Percentiles rank a stretch among this genome's conserved stretches.
phyloP scores from a whole-genome alignment of 768 basidiomycete genomes.

The Cystobasidium tubakii region DNA sequence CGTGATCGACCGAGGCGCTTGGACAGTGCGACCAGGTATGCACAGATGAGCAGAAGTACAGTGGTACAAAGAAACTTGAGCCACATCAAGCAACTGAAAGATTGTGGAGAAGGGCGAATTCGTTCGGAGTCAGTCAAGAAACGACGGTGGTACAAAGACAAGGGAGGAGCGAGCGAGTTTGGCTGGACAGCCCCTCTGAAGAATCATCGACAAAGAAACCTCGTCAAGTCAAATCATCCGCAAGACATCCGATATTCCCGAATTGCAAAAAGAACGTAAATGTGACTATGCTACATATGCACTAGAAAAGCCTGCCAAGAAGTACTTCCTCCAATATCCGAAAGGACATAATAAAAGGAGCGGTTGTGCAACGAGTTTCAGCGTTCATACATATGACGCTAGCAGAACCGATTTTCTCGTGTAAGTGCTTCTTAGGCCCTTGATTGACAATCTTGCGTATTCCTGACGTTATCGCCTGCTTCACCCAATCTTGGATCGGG shows the following conservation, averaged over 20 bases:
- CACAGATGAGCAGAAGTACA: not conserved
- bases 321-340: not conserved
- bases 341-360: too few species aligned
- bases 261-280: not conserved
- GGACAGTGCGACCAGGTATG: not conserved
- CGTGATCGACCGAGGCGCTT: not conserved
- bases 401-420: too few species aligned
- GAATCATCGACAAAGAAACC: too few species aligned
- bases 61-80: not conserved
- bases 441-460: too few species aligned
- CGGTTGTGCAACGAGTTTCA: too few species aligned
- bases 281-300: not conserved
- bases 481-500: not conserved
- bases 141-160: not conserved
- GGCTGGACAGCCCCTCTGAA: too few species aligned
- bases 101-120: not conserved
- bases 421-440: too few species aligned
- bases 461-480: not conserved
- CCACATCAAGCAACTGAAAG: not conserved
- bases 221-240: too few species aligned
- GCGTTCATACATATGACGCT: too few species aligned
- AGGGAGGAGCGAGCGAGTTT: not conserved
- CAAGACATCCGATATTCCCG: too few species aligned
- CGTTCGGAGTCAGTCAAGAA: too few species aligned
- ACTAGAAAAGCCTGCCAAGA: not conserved